Percentiles rank a stretch among this genome's conserved stretches.
These are phyloP conservation scores for Cardiospermum halicacabum DNA, from an alignment of 345 rosid genomes.

Conservation along the genomic window DNA sequence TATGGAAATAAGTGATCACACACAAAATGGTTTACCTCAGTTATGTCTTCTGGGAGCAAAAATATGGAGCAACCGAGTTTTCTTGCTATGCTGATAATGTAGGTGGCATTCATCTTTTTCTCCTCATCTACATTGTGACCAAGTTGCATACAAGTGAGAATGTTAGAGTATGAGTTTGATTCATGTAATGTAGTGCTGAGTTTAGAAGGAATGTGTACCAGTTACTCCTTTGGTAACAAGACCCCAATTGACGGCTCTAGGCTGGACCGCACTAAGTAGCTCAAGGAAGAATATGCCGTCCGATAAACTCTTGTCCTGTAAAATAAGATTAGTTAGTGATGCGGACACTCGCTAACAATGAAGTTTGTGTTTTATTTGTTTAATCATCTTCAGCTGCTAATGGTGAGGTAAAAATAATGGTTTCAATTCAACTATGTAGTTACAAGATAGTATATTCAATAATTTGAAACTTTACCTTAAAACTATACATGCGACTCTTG, in stretches of 20 bases:
- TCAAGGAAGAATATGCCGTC: conserved; percentile 90
- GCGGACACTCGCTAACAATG: background rate
- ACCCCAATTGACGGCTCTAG: conserved; percentile 89
- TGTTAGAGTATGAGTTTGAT: no score
- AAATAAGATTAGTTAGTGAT: conserved; percentile 4
- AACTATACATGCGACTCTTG: conserved; percentile 69
- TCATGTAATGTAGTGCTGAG: background rate
- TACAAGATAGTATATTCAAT: no score
- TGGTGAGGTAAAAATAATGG: no score
- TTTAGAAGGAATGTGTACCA: conserved; percentile 36
- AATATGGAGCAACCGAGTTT: conserved; percentile 96
- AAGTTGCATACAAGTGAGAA: conserved; percentile 2
- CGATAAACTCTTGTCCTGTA: conserved; percentile 82
- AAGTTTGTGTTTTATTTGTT: no score
- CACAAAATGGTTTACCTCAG: conserved; percentile 57
- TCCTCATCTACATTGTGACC: conserved; percentile 53
- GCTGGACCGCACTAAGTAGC: conserved; percentile 84
- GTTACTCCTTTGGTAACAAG: conserved; percentile 85
- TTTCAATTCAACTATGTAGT: no score
- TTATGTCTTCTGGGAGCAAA: conserved; percentile 92
- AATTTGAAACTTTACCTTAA: conserved; percentile 63
- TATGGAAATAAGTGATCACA: background rate
- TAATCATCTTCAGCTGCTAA: no score
- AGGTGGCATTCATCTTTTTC: conserved; percentile 96
- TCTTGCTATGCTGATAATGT: conserved; percentile 91